phyloP scores from a whole-genome alignment of 352 stramenopile genomes.

The Phytophthora aleatoria region DNA sequence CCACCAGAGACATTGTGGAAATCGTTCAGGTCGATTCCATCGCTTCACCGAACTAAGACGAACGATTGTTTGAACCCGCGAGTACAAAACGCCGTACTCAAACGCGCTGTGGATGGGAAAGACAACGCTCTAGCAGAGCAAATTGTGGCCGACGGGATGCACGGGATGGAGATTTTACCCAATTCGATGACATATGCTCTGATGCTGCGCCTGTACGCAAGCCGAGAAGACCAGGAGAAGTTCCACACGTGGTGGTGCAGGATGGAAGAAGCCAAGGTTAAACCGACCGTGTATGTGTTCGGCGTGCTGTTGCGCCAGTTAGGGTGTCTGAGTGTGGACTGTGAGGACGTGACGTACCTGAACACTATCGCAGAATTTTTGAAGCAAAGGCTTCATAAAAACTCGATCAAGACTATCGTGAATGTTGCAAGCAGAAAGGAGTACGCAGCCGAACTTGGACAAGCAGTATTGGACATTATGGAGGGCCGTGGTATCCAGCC shows the following conservation, averaged over 20 bases:
- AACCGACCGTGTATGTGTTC: constrained; percentile 55
- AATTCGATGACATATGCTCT: constrained; percentile 81
- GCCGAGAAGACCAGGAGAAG: constrained; percentile 42
- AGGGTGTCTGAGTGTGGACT: constrained; percentile 33
- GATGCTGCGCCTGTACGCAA: constrained; percentile 69
- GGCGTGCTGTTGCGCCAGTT: constrained; percentile 61
- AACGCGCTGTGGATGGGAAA: constrained; percentile 57
- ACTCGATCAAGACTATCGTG: constrained; percentile 2
- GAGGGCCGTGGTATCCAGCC: constrained; percentile 30
- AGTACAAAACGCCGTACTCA: constrained; percentile 72
- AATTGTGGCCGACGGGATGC: constrained; percentile 48
- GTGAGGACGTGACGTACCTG: constrained; percentile 32
- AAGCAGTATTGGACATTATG: constrained; percentile 42
- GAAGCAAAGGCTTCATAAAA: constrained; percentile 8
- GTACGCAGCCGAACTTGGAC: constrained; percentile 32
- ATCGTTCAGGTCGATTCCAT: constrained; percentile 51
- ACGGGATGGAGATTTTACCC: constrained; percentile 43
- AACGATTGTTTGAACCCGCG: constrained; percentile 25
- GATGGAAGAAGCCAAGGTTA: constrained; percentile 53
- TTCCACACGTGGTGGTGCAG: constrained; percentile 56
- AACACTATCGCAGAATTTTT: constrained; percentile 38
- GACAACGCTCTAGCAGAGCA: constrained; percentile 56
- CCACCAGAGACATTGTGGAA: constrained; percentile 60
- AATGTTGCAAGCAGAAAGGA: constrained; percentile 9
- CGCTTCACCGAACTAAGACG: constrained; percentile 48